Evolutionary conservation across 2,329 filamentous ascomycete species (phyloP).

Genomic region (Harringtonia lauricola): DNA sequence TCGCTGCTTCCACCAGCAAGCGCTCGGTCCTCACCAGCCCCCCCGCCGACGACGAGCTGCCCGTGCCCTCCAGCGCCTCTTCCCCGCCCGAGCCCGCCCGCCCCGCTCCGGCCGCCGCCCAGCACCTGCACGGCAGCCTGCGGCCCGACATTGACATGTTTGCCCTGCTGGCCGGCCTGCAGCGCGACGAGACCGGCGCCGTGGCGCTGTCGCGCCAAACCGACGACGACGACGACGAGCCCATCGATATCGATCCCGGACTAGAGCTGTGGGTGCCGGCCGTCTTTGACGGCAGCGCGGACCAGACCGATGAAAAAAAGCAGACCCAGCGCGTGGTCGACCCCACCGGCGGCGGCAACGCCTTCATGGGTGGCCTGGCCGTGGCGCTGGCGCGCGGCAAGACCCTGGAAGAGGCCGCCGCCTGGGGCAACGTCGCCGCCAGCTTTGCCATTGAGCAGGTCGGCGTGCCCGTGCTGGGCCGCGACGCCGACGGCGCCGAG

Average conservation of each 20-base stretch:
- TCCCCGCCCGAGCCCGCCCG: neutral
- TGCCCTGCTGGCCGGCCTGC: constrained; percentile 46
- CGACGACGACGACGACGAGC: constrained; percentile 26
- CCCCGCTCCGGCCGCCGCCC: constrained; percentile 13
- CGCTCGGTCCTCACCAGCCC: no score
- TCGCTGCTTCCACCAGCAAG: no score
- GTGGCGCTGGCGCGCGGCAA: constrained; percentile 49
- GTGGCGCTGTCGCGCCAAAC: constrained; percentile 25
- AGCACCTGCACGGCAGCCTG: constrained; percentile 38
- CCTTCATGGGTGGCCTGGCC: constrained; percentile 58
- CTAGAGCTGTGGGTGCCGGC: constrained; percentile 68
- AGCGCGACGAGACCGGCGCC: constrained; percentile 40
- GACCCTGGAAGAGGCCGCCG: constrained; percentile 56
- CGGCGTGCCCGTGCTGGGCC: constrained; percentile 56
- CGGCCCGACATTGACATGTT: constrained; percentile 53
- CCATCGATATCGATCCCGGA: constrained; percentile 52
- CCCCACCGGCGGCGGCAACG: constrained; percentile 89
- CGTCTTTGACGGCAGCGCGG: constrained; percentile 39
- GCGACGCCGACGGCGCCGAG: constrained; percentile 34
- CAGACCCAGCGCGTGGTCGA: constrained; percentile 53
- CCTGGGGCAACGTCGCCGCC: constrained; percentile 72
- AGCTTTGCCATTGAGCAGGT: constrained; percentile 94
- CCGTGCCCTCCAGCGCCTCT: no score
- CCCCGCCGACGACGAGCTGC: no score
- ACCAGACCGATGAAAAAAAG: neutral